Evolutionary conservation across 805 yeast species (phyloP).

Genomic region (Ogataea ramenticola): DNA sequence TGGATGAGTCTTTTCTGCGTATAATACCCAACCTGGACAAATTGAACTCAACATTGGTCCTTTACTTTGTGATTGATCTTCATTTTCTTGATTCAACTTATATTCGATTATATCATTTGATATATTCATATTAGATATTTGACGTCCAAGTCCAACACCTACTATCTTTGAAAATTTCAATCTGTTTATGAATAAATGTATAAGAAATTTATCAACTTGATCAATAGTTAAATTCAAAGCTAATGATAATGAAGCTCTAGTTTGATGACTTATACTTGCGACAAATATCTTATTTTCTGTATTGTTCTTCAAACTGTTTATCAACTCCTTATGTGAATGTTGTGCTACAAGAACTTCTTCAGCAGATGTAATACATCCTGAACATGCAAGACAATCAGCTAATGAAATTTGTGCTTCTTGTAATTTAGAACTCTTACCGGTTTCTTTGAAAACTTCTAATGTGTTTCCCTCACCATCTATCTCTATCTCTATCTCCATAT

Average conservation of each 20-base stretch:
- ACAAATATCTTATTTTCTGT: slow-evolving; percentile 42
- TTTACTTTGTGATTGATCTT: slow-evolving; percentile 1
- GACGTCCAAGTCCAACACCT: slow-evolving; percentile 80
- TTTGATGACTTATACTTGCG: slow-evolving; percentile 79
- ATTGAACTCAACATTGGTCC: slow-evolving; percentile 61
- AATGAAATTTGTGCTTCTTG: slow-evolving; percentile 82
- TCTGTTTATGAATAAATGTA: slow-evolving; percentile 46
- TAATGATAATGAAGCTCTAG: slow-evolving; percentile 72
- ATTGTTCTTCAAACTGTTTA: slow-evolving; percentile 42
- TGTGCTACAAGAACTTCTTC: slow-evolving; percentile 88
- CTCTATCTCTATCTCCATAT: slow-evolving; percentile 41
- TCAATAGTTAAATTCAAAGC: slow-evolving; percentile 49
- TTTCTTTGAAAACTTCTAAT: slow-evolving; percentile 59
- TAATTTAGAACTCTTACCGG: slow-evolving; percentile 42
- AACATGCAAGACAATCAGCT: slow-evolving; percentile 92
- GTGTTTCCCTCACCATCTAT: slow-evolving; percentile 54
- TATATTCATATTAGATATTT: slow-evolving; percentile 46
- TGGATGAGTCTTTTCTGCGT: slow-evolving; percentile 94
- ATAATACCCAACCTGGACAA: slow-evolving; percentile 96
- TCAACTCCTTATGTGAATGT: slow-evolving; percentile 78
- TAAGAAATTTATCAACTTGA: slow-evolving; percentile 54
- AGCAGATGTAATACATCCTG: slow-evolving; percentile 97
- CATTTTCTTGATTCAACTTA: background rate
- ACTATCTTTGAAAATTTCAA: slow-evolving; percentile 71
- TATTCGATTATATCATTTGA: slow-evolving; percentile 30